Evolutionary conservation across 164 flowering plant species (phyloP), one percentile per base, ranked within the genome.

Genomic region (Kalanchoe fedtschenkoi): DNA sequence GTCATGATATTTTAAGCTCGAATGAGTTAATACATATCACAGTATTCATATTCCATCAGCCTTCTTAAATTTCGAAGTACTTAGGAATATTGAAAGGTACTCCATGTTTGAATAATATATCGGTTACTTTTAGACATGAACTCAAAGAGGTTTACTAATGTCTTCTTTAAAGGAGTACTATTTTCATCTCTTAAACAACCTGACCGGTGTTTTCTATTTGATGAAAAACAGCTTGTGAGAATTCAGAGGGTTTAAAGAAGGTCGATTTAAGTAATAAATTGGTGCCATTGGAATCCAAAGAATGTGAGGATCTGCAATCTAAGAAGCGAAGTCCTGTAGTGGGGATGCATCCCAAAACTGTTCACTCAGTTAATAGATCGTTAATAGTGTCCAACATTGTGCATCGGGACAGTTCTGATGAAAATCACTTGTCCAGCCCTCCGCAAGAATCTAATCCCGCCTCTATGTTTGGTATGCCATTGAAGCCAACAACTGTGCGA

Each of bases 401-500:
- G 51, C 85, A 84, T 51, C 78, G 81, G 60, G 81, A 74, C 34
- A 73, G 63, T 69, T 66, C 84, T 58, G 73, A 61, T 60, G 77
- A 68, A 44, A 88, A 80, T 66, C 72, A 69, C 21, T 35, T 65
- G 26, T 38, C 70, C 30, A 77, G 64, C 29, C 68, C 76, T 60
- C 68, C 70, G 69, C 79, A 73, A 69, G 87, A 81, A 76, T 68
- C 84, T 37, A 42, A 74, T 56, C 61, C 74, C 38, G 35, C 78
- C 38, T 73, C 76, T 33, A 84, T 64, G 72, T 66, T 72, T 66
- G 78, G 75, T 29, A 70, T 67, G 70, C 59, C 75, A 54, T 60
- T 68, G n/a, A 80, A 74, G 70, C 77, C 87, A 61, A 58, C 83
- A 71, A 85, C 81, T 60, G 30, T 41, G n/a, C 66, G 81, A 58